phyloP scores from a whole-genome alignment of 2,329 filamentous ascomycete genomes.

The Canariomyces notabilis region DNA sequence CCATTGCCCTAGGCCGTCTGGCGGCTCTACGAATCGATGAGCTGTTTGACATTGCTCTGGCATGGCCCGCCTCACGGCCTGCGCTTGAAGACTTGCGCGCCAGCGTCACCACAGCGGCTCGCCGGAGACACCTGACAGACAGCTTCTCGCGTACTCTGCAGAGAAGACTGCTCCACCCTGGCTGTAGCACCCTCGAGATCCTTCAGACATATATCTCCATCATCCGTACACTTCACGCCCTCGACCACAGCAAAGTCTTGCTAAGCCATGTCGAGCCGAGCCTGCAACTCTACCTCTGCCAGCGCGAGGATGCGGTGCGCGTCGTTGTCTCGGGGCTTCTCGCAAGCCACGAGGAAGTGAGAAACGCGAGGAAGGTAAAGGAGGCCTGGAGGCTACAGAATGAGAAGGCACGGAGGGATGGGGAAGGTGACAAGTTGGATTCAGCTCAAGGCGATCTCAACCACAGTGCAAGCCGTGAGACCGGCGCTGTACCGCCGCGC shows the following conservation, averaged over 20 bases:
- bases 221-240: constrained; percentile 68
- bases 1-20: constrained; percentile 62
- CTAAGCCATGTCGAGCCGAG: constrained; percentile 69
- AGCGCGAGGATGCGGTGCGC: constrained; percentile 68
- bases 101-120: constrained; percentile 62
- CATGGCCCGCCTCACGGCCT: constrained; percentile 66
- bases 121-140: constrained; percentile 64
- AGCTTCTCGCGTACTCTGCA: constrained; percentile 63
- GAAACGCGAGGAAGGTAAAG: constrained; percentile 26
- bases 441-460: neutral
- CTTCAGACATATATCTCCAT: constrained; percentile 73
- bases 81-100: constrained; percentile 70
- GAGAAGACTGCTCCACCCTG: constrained; percentile 65
- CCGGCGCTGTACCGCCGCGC: neutral
- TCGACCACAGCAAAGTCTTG: constrained; percentile 73
- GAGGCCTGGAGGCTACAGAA: constrained; percentile 24
- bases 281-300: constrained; percentile 70
- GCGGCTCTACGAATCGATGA: constrained; percentile 65
- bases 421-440: neutral
- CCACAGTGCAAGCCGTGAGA: neutral
- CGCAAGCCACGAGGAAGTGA: constrained; percentile 49
- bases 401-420: neutral
- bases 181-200: constrained; percentile 70
- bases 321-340: constrained; percentile 72
- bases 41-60: constrained; percentile 72